Percentiles rank a stretch among this genome's conserved stretches.
Evolutionary conservation across 345 rosid genomes (phyloP).

Genomic region (Boechera stricta): DNA sequence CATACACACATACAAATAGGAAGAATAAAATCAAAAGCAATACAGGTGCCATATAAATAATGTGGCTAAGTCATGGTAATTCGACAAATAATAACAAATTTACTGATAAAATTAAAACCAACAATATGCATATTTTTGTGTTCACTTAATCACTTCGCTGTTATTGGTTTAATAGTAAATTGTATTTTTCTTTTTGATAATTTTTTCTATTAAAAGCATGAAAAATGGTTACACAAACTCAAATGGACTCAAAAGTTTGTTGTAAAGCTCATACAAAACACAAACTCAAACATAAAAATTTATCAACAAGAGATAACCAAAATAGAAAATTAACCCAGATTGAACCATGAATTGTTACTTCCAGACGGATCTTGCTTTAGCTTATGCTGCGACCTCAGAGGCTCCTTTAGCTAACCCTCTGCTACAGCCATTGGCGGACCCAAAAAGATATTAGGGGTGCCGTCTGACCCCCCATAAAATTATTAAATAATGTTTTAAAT

Average conservation of each 20-base stretch:
- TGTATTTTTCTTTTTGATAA: too few species aligned
- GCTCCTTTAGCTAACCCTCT: neutral
- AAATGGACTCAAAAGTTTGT: neutral
- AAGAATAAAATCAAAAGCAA: slow-evolving; percentile 17
- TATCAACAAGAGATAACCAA: neutral
- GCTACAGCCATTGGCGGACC: too few species aligned
- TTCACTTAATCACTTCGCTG: neutral
- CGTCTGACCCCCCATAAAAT: too few species aligned
- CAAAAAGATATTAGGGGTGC: too few species aligned
- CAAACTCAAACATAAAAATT: neutral
- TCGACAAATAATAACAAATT: neutral
- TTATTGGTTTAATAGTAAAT: neutral
- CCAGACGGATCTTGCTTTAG: neutral
- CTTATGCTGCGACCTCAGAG: neutral
- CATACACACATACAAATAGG: neutral
- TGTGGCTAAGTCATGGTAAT: neutral
- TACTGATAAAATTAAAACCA: neutral
- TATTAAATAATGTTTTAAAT: too few species aligned
- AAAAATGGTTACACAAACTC: neutral
- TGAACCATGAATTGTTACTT: neutral
- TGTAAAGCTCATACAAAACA: neutral
- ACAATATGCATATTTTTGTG: neutral
- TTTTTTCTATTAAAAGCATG: neutral
- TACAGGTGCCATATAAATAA: neutral
- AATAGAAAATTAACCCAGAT: neutral